Percentiles rank a stretch among this genome's conserved stretches.
Evolutionary conservation across 1,139 yeast species (phyloP).

Genomic region (Wickerhamomyces sp.): DNA sequence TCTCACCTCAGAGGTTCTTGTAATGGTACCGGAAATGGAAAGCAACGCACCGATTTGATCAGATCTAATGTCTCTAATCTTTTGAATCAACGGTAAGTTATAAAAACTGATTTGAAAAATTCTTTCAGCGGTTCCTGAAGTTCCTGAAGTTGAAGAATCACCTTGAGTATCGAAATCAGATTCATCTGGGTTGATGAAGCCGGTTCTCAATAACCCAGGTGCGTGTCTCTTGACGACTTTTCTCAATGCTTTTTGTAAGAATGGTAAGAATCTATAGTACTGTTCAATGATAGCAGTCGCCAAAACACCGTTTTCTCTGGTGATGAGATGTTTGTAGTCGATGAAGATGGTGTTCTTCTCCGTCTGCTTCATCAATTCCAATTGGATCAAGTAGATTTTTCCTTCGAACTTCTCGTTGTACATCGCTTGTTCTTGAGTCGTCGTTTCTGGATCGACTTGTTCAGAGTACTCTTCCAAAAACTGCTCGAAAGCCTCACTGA

Average conservation of each 20-base stretch:
- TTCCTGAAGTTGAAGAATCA: constrained; percentile 21
- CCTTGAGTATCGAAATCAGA: constrained; percentile 17
- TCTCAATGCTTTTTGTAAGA: constrained; percentile 68
- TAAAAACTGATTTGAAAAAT: constrained; percentile 87
- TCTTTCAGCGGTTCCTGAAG: constrained; percentile 45
- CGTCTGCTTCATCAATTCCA: constrained; percentile 72
- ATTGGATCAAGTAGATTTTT: constrained; percentile 68
- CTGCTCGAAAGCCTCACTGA: constrained; percentile 82
- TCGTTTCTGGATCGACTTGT: constrained; percentile 27
- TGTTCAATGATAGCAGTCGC: constrained; percentile 89
- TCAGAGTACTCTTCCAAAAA: constrained; percentile 62
- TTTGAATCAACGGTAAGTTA: constrained; percentile 74
- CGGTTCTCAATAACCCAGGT: constrained; percentile 60
- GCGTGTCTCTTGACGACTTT: constrained; percentile 69
- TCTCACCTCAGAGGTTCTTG: constrained; percentile 94
- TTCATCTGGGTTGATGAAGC: constrained; percentile 25
- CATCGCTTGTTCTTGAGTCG: constrained; percentile 21
- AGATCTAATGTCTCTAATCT: constrained; percentile 87
- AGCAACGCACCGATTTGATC: constrained; percentile 83
- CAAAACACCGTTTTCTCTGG: constrained; percentile 78
- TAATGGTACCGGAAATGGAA: constrained; percentile 91
- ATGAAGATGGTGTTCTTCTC: constrained; percentile 79
- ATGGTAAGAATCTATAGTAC: constrained; percentile 89
- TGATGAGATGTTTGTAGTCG: constrained; percentile 74
- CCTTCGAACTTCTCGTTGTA: constrained; percentile 42